These are phyloP conservation scores for Allomyces macrogynus DNA, from an alignment of 192 early-diverging fungal species.

Conservation along the genomic window DNA sequence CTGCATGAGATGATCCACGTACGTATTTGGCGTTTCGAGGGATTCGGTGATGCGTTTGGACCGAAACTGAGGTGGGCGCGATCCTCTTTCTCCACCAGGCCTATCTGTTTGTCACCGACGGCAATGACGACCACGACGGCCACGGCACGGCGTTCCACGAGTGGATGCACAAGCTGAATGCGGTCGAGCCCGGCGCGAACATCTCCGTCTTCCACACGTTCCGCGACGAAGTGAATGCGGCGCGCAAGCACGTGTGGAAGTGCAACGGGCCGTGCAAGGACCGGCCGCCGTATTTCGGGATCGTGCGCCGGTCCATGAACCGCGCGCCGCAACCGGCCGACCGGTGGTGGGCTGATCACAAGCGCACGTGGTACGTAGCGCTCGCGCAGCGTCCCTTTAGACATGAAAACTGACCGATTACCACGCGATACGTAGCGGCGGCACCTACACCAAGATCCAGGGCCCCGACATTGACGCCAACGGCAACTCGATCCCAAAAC, in stretches of 20 bases:
- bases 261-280: slow-evolving; percentile 14
- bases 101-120: slow-evolving; percentile 19
- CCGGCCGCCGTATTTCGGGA: slow-evolving; percentile 16
- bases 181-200: slow-evolving; percentile 6
- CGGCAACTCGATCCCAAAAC: background rate
- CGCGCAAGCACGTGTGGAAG: slow-evolving; percentile 17
- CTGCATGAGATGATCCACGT: slow-evolving; percentile 25
- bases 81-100: no score
- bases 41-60: no score
- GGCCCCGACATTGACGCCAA: slow-evolving; percentile 8
- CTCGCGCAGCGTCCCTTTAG: no score
- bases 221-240: slow-evolving; percentile 19
- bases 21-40: background rate
- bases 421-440: slow-evolving; percentile 6
- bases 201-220: slow-evolving; percentile 24
- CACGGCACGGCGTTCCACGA: slow-evolving; percentile 16
- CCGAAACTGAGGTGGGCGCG: no score
- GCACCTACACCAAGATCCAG: slow-evolving; percentile 14
- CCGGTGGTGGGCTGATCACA: slow-evolving; percentile 15
- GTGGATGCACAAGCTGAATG: slow-evolving; percentile 9
- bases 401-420: no score
- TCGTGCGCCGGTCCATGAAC: slow-evolving; percentile 16
- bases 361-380: slow-evolving; percentile 5
- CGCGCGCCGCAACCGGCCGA: slow-evolving; percentile 17
- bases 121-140: slow-evolving; percentile 13